Base-by-base conservation (phyloP, 805 yeast species). In the Metschnikowia vanudenii region DNA sequence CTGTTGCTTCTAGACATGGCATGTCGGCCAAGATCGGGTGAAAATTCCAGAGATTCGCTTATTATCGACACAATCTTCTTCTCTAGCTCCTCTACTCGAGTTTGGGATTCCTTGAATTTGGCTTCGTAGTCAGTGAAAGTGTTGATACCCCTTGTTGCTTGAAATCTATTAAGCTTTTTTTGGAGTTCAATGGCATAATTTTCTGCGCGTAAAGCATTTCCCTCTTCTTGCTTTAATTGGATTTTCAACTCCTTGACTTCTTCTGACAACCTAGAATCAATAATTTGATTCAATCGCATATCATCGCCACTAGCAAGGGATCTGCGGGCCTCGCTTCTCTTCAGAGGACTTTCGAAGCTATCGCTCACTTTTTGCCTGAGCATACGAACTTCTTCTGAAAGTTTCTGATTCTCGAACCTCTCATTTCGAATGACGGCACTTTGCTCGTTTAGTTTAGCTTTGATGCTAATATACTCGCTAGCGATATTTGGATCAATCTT, bases 341-440 rank as follows among this genome's bases (percentile, higher is more conserved):
- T 52, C 52, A 52, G 52, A 5, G 57, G 58, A 29, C 56, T 54
- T 26, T 56, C 54, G 14, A 54, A 52, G 28, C 26, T 46, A 29
- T 45, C 56, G 16, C 47, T 46, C 52, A 50, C 57, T 53, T 49
- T 42, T 1, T 83, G 77, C 53, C 83, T 85, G 12, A 86, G 63
- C 54, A 84, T 66, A 28, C 75, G 73, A 42, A 84, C 57, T 49
- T 84, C 88, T 37, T 84, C 81, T 19, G 71, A 66, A 37, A 84
- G 60, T 48, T 64, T 76, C 61, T 56, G 70, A 43, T 69, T 71
- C 50, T 71, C 76, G 30, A 72, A 69, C 46, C 61, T 65, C 55
- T 79, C 82, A 31, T 69, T 75, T 37, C 79, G 68, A 43, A 81
- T 54, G 3, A 68, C 57, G 9, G 80, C 81, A 48, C 73, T 64